Evolutionary conservation across 2,329 filamentous ascomycete genomes (phyloP), one percentile per base, ranked within the genome.

Genomic region (Amylocarpus encephaloides): DNA sequence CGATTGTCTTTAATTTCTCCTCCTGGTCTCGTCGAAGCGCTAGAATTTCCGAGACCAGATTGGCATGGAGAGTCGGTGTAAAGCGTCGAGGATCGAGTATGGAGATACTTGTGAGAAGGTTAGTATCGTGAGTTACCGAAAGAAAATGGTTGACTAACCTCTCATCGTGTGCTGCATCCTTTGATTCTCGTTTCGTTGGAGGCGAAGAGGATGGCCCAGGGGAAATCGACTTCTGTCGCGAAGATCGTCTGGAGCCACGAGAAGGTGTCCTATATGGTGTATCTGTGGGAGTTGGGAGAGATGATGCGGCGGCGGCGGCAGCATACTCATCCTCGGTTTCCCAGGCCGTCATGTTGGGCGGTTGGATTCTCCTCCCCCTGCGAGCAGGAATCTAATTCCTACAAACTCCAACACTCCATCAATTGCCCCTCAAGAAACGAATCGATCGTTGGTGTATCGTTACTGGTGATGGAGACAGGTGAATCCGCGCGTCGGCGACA

Each of bases 1-100:
- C 91, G 48, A 98, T 95, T 47, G 89, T 78, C 61, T 82, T 88
- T 40, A 85, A 79, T 69, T 95, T 96, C 38, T 87, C 88, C 64
- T 98, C 93, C 55, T 97, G 81, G 57, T 98, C 93, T 51, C 93
- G 79, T 18, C 91, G 82, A 44, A 98, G 71, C 2, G 83, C 82
- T 35, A 98, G 73, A 55, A 98, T 98, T 67, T 98, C 93, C 0
- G 92, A 92, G 1, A 98, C 92, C 6, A 98, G 73, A 44, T 88
- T 96, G 7, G 93, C 93, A 67, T 97, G 93, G 10, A 98, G 72
- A 0, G 91, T 97, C 1, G 93, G 93, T 0, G 93, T 98, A 64
- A 98, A 96, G 34, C 93, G 81, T 49, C 92, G 82, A 2, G 93
- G 90, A 64, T 98, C 93, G 29, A 96, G 74, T 18, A 89, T 82